Evolutionary conservation across 768 basidiomycete genomes (phyloP), one percentile per base, ranked within the genome.

Genomic region (Austroboletus eburneus): DNA sequence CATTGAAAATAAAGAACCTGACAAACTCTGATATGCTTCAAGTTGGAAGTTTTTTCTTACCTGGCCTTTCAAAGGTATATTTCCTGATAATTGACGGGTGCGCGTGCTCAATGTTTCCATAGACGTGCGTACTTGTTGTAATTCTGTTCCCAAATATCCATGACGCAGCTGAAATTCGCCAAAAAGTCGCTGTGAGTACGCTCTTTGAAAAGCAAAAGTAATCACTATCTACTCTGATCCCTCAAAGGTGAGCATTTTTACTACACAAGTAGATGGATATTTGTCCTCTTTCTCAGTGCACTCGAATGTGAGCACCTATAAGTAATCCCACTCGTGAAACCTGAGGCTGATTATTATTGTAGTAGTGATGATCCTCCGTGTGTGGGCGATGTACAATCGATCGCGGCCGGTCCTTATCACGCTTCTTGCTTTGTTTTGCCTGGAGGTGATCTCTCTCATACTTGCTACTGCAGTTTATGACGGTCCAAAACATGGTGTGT

Each of bases 361-460:
- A 49, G 48, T 43, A 2, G 13, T 16, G 1, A 49, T 45, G 43
- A 35, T 45, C 7, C 48, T 45, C 5, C 41, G 41, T 5, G n/a
- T 47, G 3, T 42, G 46, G 46, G 40, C 34, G 18, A 47, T 47
- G 40, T 47, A 47, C 23, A 13, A 37, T 30, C 34, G 34, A 36
- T 42, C 46, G 8, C 29, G 1, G 25, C 34, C 23, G 7, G 20
- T 47, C 16, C 21, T 48, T n/a, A n/a, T 20, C 9, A 2, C 13
- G 2, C n/a, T 48, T 4, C 47, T 48, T 22, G 0, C 18, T 2
- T 7, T 18, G 2, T 38, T 48, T 32, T 9, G 8, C 7, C 13
- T 35, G 36, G 38, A 43, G 18, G n/a, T 45, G 5, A 30, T 39
- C 17, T 32, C 20, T n/a, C 1, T 22, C 6, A 4, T 33, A 7